A percentile compares a stretch with the other conserved stretches of the same genome.
phyloP scores from a whole-genome alignment of 2,329 filamentous ascomycete species.

The Penicillium sp. region DNA sequence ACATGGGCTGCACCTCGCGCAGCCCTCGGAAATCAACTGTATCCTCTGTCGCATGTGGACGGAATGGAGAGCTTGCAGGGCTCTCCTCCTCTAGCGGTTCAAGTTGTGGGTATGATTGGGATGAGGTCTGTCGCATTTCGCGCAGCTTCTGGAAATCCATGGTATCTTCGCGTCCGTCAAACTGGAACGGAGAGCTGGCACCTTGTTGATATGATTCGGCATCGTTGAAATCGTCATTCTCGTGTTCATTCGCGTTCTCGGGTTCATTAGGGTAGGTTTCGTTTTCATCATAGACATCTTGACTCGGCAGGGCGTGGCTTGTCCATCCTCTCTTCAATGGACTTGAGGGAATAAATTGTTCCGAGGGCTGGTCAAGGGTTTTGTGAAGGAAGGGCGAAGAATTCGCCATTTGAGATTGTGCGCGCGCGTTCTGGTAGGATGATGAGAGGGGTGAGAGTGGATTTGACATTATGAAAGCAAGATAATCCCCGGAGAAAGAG shows the following conservation, averaged over 20 bases:
- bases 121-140: constrained; percentile 12
- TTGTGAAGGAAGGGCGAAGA: constrained; percentile 26
- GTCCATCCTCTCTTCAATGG: constrained; percentile 25
- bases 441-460: constrained; percentile 43
- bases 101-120: constrained; percentile 12
- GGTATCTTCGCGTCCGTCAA: constrained; percentile 32
- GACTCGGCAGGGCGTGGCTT: constrained; percentile 9
- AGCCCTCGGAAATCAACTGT: constrained; percentile 31
- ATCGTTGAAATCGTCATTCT: constrained; percentile 23
- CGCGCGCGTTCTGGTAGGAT: constrained; percentile 42
- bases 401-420: constrained; percentile 25
- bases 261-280: constrained; percentile 14
- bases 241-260: constrained; percentile 6
- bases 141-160: constrained; percentile 30
- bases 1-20: constrained; percentile 16
- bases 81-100: constrained; percentile 11
- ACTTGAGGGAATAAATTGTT: constrained; percentile 25
- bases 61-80: constrained; percentile 39
- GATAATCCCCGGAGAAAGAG: neutral
- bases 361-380: constrained; percentile 19
- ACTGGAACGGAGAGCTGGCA: constrained; percentile 41
- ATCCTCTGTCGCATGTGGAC: constrained; percentile 28
- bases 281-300: constrained; percentile 13
- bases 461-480: constrained; percentile 33
- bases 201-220: constrained; percentile 19